These are phyloP conservation scores for Arabidopsis suecica DNA, from an alignment of 345 rosid genomes.

Conservation along the genomic window DNA sequence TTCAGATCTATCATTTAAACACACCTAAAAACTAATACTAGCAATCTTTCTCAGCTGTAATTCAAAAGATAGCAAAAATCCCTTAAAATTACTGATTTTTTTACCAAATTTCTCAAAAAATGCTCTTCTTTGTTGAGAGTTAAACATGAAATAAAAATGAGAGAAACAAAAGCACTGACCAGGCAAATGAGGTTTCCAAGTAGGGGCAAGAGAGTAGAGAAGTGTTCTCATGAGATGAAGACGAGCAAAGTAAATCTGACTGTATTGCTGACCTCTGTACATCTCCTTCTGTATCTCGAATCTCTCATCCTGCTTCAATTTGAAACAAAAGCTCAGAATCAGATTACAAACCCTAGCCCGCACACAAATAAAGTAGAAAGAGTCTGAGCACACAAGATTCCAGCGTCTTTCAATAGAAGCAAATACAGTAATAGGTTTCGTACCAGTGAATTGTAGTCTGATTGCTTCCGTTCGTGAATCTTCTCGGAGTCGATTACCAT, in stretches of 20 bases:
- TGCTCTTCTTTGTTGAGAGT: not conserved
- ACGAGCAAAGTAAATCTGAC: slow-evolving; percentile 90
- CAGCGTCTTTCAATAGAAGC: not conserved
- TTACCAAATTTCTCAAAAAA: not conserved
- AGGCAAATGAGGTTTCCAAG: slow-evolving; percentile 76
- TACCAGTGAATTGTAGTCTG: slow-evolving; percentile 60
- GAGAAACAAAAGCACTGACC: slow-evolving; percentile 47
- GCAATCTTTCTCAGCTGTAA: not conserved
- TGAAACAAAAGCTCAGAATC: slow-evolving; percentile 4
- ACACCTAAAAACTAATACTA: slow-evolving; percentile 2
- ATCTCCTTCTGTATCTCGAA: slow-evolving; percentile 73
- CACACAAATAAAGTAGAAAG: not conserved
- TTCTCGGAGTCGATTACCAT: slow-evolving; percentile 61
- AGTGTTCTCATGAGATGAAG: slow-evolving; percentile 79
- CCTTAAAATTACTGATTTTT: not conserved
- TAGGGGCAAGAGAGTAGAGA: slow-evolving; percentile 76
- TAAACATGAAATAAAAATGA: not conserved
- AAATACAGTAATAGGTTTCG: slow-evolving; percentile 2
- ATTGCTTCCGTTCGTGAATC: slow-evolving; percentile 60
- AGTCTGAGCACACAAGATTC: not conserved
- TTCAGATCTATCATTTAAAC: slow-evolving; percentile 20
- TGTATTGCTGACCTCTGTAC: slow-evolving; percentile 91
- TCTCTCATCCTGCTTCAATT: slow-evolving; percentile 67
- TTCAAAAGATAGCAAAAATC: not conserved
- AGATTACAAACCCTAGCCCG: slow-evolving; percentile 36